Percentiles rank a stretch among this genome's conserved stretches.
These are phyloP conservation scores for Rutstroemia sp. DNA, from an alignment of 2,329 filamentous ascomycete species.

Conservation along the genomic window DNA sequence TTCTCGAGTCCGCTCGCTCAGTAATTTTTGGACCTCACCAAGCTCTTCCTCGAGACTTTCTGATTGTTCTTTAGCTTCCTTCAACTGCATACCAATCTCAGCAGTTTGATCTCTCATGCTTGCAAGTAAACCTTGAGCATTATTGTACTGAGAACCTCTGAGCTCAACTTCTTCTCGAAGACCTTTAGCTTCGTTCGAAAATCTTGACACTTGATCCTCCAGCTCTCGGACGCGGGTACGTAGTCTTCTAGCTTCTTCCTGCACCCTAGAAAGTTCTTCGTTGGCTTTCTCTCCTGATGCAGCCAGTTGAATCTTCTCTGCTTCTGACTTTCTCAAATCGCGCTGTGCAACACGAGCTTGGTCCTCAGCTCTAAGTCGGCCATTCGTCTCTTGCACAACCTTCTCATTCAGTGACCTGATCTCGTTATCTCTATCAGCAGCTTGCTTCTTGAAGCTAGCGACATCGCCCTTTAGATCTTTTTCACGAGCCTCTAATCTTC, in stretches of 20 bases:
- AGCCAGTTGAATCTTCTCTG: conserved; percentile 69
- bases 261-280: conserved; percentile 62
- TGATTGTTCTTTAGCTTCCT: conserved; percentile 73
- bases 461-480: conserved; percentile 75
- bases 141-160: conserved; percentile 78
- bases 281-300: conserved; percentile 65
- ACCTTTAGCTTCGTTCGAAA: conserved; percentile 59
- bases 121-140: conserved; percentile 75
- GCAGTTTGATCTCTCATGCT: conserved; percentile 91
- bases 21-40: conserved; percentile 75
- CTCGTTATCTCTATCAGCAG: conserved; percentile 69
- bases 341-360: conserved; percentile 65
- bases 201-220: conserved; percentile 63
- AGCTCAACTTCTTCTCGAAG: conserved; percentile 75
- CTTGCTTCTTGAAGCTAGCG: conserved; percentile 58
- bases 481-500: conserved; percentile 72
- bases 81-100: conserved; percentile 85
- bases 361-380: conserved; percentile 70
- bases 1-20: conserved; percentile 83
- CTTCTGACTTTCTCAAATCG: conserved; percentile 70
- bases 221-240: conserved; percentile 56
- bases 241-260: conserved; percentile 65
- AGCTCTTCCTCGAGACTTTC: conserved; percentile 91
- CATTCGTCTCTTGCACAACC: conserved; percentile 65
- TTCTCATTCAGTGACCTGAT: conserved; percentile 73